Evolutionary conservation across 2,329 filamentous ascomycete species (phyloP).

Genomic region (Cercospora canescens): DNA sequence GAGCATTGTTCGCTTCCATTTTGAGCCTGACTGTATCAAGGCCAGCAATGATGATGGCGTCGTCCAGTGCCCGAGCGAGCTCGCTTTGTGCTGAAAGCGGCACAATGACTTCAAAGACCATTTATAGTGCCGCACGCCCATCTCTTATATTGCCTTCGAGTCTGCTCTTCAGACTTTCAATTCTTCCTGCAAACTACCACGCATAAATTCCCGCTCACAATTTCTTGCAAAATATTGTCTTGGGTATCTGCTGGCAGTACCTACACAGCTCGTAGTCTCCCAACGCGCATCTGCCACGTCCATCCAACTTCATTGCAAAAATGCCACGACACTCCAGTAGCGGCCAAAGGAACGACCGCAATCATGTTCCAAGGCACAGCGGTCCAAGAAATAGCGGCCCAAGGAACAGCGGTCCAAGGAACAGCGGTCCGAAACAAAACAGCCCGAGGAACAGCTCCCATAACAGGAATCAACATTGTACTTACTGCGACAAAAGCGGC

Average conservation of each 20-base stretch:
- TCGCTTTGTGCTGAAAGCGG: neutral
- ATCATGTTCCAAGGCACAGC: neutral
- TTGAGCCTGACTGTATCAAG: neutral
- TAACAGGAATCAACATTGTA: neutral
- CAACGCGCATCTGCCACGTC: neutral
- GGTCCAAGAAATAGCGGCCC: neutral
- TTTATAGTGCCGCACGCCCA: neutral
- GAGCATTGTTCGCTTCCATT: neutral
- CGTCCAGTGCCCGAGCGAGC: neutral
- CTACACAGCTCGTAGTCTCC: neutral
- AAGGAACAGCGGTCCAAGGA: neutral
- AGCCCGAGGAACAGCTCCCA: neutral
- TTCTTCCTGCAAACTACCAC: neutral
- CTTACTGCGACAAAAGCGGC: neutral
- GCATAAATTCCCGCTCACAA: neutral
- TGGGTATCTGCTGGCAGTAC: neutral
- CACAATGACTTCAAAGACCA: neutral
- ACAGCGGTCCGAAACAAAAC: neutral
- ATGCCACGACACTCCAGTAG: neutral
- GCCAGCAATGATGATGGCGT: neutral
- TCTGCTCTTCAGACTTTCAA: neutral
- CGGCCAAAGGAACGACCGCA: neutral
- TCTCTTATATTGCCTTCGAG: neutral
- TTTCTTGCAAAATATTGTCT: neutral
- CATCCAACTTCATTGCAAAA: neutral